Percentiles rank a stretch among this genome's conserved stretches.
phyloP scores from a whole-genome alignment of 2,329 filamentous ascomycete genomes.

The Hymenoscyphus repandus region DNA sequence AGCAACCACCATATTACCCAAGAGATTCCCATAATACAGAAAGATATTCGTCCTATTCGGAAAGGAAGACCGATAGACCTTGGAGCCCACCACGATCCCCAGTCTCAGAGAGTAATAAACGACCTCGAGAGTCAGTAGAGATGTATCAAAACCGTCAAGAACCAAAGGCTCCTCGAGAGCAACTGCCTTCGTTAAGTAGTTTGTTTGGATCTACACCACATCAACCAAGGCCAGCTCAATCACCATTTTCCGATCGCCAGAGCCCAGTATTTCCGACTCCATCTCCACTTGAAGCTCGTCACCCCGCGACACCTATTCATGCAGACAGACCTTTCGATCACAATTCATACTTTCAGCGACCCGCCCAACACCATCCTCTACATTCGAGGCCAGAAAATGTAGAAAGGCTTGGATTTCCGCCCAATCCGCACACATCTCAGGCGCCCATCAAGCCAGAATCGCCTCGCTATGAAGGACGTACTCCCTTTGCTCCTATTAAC shows the following conservation, averaged over 20 bases:
- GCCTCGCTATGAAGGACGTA: slow-evolving; percentile 24
- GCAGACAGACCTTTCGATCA: slow-evolving; percentile 22
- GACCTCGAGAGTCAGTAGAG: slow-evolving; percentile 15
- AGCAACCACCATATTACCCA: slow-evolving; percentile 13
- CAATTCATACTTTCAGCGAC: slow-evolving; percentile 24
- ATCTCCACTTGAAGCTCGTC: slow-evolving; percentile 25
- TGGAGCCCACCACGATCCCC: slow-evolving; percentile 20
- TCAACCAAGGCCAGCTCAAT: slow-evolving; percentile 19
- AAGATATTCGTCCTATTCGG: slow-evolving; percentile 6
- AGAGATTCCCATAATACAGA: slow-evolving; percentile 14
- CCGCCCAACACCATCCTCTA: slow-evolving; percentile 19
- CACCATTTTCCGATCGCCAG: slow-evolving; percentile 28
- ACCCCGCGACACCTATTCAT: slow-evolving; percentile 23
- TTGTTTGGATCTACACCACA: slow-evolving; percentile 26
- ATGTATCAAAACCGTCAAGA: slow-evolving; percentile 24
- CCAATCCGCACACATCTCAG: slow-evolving; percentile 18
- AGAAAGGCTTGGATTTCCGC: slow-evolving; percentile 24
- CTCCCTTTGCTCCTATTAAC: slow-evolving; percentile 13
- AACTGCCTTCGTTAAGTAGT: slow-evolving; percentile 31
- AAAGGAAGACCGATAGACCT: slow-evolving; percentile 14
- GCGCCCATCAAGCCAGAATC: slow-evolving; percentile 23
- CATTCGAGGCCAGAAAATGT: slow-evolving; percentile 21
- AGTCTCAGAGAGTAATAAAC: slow-evolving; percentile 19
- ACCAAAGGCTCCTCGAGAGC: slow-evolving; percentile 25
- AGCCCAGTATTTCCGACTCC: slow-evolving; percentile 26